These are phyloP conservation scores for Metschnikowia lochheadii DNA, from an alignment of 805 yeast genomes.

Conservation along the genomic window DNA sequence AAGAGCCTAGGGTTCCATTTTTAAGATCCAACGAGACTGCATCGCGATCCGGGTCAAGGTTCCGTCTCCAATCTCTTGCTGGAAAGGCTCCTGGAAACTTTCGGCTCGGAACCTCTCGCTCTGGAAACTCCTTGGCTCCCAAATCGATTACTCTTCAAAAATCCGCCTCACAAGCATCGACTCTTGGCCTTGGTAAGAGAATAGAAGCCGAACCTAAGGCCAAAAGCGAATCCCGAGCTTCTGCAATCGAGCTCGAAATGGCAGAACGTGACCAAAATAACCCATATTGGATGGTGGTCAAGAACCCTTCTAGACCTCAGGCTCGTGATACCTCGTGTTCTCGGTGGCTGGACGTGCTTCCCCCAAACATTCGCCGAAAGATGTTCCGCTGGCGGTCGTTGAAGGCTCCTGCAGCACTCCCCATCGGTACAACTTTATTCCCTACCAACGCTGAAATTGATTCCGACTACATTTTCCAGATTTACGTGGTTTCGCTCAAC, in stretches of 20 bases:
- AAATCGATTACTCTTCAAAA: background rate
- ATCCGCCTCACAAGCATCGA: no score
- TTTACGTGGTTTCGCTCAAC: slow-evolving; percentile 73
- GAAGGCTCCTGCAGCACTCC: slow-evolving; percentile 90
- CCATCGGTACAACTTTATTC: slow-evolving; percentile 72
- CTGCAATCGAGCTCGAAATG: slow-evolving; percentile 10
- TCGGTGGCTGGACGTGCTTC: slow-evolving; percentile 90
- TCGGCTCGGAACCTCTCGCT: no score
- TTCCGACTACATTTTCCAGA: slow-evolving; percentile 69
- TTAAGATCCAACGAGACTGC: background rate
- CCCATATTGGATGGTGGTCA: slow-evolving; percentile 33
- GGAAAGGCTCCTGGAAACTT: background rate
- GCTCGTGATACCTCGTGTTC: slow-evolving; percentile 19
- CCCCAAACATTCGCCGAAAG: slow-evolving; percentile 59
- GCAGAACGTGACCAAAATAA: slow-evolving; percentile 13
- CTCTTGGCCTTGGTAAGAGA: background rate
- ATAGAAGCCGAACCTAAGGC: background rate
- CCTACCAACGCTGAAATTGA: slow-evolving; percentile 69
- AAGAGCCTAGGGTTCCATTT: no score
- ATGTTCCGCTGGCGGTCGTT: slow-evolving; percentile 90
- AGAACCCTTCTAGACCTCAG: slow-evolving; percentile 69
- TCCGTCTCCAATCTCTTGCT: background rate
- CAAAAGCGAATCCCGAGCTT: slow-evolving; percentile 8
- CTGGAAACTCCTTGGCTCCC: no score
- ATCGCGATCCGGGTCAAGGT: background rate